Base-by-base conservation (phyloP, 73 alveolate genomes). In the Paramecium biaurelia region DNA sequence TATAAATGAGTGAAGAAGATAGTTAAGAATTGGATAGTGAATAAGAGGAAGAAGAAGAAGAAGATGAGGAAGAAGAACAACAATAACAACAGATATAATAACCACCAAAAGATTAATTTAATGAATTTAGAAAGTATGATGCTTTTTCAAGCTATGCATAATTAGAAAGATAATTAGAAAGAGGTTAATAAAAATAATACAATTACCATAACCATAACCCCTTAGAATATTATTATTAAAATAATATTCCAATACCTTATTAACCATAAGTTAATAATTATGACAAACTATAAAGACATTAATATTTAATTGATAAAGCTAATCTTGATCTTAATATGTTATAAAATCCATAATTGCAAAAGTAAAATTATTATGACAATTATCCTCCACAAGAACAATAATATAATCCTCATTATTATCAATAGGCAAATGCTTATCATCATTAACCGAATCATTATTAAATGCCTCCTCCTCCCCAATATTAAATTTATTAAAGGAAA, bases 1-100 rank as follows among this genome's bases (percentile, higher is more conserved):
- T 41, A 28, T 14, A 58, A 14, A 63, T 63, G 45, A 63, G 41
- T 26, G 45, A 32, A 23, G 87, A 74, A 21, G 87, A 74, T 68
- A 74, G 87, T 74, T 74, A 74, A 74, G 87, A 74, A 10, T 34
- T 74, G 42, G 87, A 74, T 0, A 41, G 59, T 74, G 87, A 74
- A n/a, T 63, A 63, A 32, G 87, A 74, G 7, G 57, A 74, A 37
- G 87, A 74, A 20, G 87, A 74, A 9, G 87, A 74, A 41, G 68
- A 74, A 18, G 42, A 74, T 28, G 85, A 70, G 30, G 85, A 70
- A 21, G 85, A 35, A 34, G 87, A 74, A 74, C 68, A 74, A 38
- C 7, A 38, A 10, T 12, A 38, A 38, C 1, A 38, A 7, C 14
- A 34, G 26, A 63, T 5, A 32, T 6, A 70, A 37, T 30, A 74